phyloP scores from a whole-genome alignment of 805 yeast genomes.

The Kuraishia molischiana region DNA sequence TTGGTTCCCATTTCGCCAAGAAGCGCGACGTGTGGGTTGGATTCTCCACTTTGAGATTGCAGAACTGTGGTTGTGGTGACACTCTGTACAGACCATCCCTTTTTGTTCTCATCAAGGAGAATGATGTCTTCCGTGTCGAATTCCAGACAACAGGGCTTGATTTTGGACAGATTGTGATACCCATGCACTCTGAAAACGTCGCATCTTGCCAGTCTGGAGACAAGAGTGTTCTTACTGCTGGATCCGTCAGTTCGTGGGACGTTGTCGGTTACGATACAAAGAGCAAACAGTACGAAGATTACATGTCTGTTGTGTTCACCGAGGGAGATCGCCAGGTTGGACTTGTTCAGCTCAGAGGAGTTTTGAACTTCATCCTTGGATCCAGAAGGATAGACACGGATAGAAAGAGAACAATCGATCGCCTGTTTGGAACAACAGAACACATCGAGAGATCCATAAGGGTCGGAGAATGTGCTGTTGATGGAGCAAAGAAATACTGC shows the following conservation, averaged over 20 bases:
- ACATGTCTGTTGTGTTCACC: constrained; percentile 24
- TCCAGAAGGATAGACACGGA: not conserved
- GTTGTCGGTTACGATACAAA: constrained; percentile 4
- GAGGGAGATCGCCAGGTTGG: constrained; percentile 27
- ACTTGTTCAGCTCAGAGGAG: constrained; percentile 22
- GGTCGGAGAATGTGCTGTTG: not conserved
- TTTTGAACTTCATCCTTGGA: constrained; percentile 12
- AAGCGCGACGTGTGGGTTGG: constrained; percentile 25
- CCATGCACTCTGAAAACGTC: constrained; percentile 30
- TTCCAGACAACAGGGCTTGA: constrained; percentile 21
- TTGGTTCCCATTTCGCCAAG: constrained; percentile 1
- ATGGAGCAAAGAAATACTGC: not conserved
- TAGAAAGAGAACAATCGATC: not conserved
- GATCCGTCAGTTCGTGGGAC: constrained; percentile 34
- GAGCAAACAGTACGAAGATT: constrained; percentile 18
- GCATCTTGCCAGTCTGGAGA: constrained; percentile 23
- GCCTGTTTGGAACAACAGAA: not conserved
- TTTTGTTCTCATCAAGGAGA: constrained; percentile 13
- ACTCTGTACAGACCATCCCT: constrained; percentile 28
- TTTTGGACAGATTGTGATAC: constrained; percentile 22
- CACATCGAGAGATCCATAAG: not conserved
- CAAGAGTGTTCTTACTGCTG: constrained; percentile 7
- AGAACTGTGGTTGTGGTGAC: constrained; percentile 27
- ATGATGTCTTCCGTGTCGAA: constrained; percentile 17
- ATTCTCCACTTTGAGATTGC: constrained; percentile 27